Evolutionary conservation across 2,329 filamentous ascomycete genomes (phyloP).

Genomic region (Verticillium alfalfae): DNA sequence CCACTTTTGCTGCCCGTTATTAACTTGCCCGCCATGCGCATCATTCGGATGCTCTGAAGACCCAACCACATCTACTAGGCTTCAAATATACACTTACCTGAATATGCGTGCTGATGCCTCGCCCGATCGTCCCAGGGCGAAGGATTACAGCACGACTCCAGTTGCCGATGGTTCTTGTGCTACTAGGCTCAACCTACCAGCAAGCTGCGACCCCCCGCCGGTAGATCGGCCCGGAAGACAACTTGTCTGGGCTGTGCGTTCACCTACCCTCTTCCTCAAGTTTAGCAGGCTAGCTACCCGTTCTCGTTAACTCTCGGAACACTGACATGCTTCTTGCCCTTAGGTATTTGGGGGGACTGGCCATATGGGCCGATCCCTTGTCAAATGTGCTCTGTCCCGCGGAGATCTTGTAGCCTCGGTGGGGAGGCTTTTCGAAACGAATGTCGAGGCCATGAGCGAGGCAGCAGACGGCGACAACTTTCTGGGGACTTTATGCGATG

Average conservation of each 20-base stretch:
- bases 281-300: not conserved
- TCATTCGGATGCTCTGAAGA: not conserved
- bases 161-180: not conserved
- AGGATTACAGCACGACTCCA: constrained; percentile 8
- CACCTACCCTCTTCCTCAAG: not conserved
- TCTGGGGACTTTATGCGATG: constrained; percentile 81
- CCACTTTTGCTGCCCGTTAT: no score
- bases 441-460: constrained; percentile 56
- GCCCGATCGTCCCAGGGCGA: constrained; percentile 1
- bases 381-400: constrained; percentile 73
- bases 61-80: not conserved
- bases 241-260: constrained; percentile 71
- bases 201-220: constrained; percentile 80
- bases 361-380: constrained; percentile 88
- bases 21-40: no score
- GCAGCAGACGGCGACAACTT: constrained; percentile 58
- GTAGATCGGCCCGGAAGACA: constrained; percentile 64
- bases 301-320: not conserved
- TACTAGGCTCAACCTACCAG: constrained; percentile 59
- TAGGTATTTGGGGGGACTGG: constrained; percentile 94
- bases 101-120: not conserved
- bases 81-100: not conserved
- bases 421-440: constrained; percentile 75
- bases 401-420: constrained; percentile 84
- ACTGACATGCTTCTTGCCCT: constrained; percentile 1